Base-by-base conservation (phyloP, 371 early-diverging fungal species). In the Syncephalis plumigaleata region DNA sequence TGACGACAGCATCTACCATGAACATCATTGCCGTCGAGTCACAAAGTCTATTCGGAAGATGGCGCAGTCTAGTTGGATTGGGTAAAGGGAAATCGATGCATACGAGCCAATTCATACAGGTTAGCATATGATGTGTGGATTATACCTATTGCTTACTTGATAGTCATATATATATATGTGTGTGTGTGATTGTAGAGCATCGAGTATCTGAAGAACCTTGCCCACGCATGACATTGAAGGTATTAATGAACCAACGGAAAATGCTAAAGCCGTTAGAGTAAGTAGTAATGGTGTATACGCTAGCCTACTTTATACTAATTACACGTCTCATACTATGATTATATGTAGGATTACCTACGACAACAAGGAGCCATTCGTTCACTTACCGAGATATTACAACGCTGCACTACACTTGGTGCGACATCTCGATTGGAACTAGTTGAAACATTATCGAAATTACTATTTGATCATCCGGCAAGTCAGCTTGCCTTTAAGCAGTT, bases 381-480 rank as follows among this genome's bases (percentile, higher is more conserved):
- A 4, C 36, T 62, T 24, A 62, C 60, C 52, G 21, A 48, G 3
- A 62, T 62, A 23, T 42, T 62, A 50, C 15, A 55, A 43, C 8
- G 39, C 13, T 13, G 20, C 15, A 45, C 31, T 15, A 53, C 13
- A 38, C 40, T 45, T 48, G 53, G 26, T 42, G 43, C 38, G 16
- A 38, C 16, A 17, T 63, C 26, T 39, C 61, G 61, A 42, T 55
- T 63, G 22, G 63, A 63, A 39, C 55, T 60, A 39, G 52, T 63
- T 53, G 63, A 63, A 42, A 63, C 61, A 11, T 46, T 63, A 1
- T 63, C 61, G 47, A 63, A 58, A 39, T 50, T 63, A 7, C 42
- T 63, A 7, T 63, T 61, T 46, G 56, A 55, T 16, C 61, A 63
- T 36, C 54, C 58, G 1, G 56, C 48, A 15, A 63, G 61, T 17